These are phyloP conservation scores for Colletotrichum sansevieriae DNA, from an alignment of 2,329 filamentous ascomycete genomes.

Conservation along the genomic window DNA sequence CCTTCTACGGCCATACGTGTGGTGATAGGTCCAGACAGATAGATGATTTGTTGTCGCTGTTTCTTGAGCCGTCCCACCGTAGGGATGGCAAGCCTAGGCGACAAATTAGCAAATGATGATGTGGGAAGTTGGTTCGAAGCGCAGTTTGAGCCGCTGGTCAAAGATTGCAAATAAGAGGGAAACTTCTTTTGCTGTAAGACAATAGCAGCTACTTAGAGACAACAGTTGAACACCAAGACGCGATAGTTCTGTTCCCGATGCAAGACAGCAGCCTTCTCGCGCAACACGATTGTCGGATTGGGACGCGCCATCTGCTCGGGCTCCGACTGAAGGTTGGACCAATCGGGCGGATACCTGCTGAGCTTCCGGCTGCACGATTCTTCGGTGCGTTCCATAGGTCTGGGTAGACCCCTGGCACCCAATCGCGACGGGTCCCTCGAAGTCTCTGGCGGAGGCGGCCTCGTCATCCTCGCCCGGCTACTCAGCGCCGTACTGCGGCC, in stretches of 20 bases:
- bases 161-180: neutral
- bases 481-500: neutral
- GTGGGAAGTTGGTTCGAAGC: conserved; percentile 1
- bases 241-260: neutral
- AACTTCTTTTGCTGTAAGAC: neutral
- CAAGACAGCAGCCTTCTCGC: neutral
- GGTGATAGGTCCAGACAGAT: neutral
- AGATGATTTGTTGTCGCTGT: neutral
- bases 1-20: neutral
- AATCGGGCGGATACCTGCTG: conserved; percentile 5
- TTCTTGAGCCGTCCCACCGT: neutral
- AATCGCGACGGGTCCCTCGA: conserved; percentile 2
- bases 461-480: conserved; percentile 8
- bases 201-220: neutral
- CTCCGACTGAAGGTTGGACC: neutral
- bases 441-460: neutral
- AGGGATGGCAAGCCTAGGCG: conserved; percentile 11
- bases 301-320: neutral
- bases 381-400: conserved; percentile 5
- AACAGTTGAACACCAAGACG: neutral
- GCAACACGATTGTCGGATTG: neutral
- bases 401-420: conserved; percentile 7
- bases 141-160: conserved; percentile 9
- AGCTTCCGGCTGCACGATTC: neutral
- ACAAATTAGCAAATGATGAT: neutral